phyloP scores from a whole-genome alignment of 2,329 filamentous ascomycete genomes.

The Aspergillus novoparasiticus region DNA sequence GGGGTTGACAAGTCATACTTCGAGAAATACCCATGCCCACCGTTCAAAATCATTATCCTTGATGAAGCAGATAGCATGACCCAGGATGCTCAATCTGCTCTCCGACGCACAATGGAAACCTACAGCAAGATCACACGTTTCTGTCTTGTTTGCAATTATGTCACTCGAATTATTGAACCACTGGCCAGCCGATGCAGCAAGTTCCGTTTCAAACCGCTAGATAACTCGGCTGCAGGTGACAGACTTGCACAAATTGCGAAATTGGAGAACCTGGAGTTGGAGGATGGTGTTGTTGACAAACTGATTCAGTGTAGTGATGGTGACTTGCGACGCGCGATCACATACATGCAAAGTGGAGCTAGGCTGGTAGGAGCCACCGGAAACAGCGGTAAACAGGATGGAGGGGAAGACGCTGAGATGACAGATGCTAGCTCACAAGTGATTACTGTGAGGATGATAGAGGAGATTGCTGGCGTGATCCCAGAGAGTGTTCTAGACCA shows the following conservation, averaged over 20 bases:
- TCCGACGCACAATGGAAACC: conserved; percentile 96
- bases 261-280: conserved; percentile 74
- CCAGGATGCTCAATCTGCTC: conserved; percentile 90
- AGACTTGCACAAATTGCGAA: conserved; percentile 81
- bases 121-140: conserved; percentile 96
- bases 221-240: conserved; percentile 78
- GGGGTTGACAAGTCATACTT: conserved; percentile 64
- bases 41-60: conserved; percentile 98
- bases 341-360: conserved; percentile 92
- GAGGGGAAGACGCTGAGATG: conserved; percentile 63
- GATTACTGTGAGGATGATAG: conserved; percentile 77
- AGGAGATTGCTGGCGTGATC: conserved; percentile 96
- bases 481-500: conserved; percentile 71
- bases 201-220: conserved; percentile 95
- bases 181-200: conserved; percentile 92
- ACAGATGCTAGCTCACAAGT: conserved; percentile 52
- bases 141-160: conserved; percentile 98
- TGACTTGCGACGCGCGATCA: conserved; percentile 94
- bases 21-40: conserved; percentile 83
- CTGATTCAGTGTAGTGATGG: conserved; percentile 88
- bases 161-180: conserved; percentile 96
- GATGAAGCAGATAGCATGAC: conserved; percentile 99
- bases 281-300: conserved; percentile 77
- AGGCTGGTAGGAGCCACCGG: conserved; percentile 71
- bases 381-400: conserved; percentile 48